Evolutionary conservation across 228 moss, liverwort and hornwort genomes (phyloP).

Genomic region (Sphagnum fallax): DNA sequence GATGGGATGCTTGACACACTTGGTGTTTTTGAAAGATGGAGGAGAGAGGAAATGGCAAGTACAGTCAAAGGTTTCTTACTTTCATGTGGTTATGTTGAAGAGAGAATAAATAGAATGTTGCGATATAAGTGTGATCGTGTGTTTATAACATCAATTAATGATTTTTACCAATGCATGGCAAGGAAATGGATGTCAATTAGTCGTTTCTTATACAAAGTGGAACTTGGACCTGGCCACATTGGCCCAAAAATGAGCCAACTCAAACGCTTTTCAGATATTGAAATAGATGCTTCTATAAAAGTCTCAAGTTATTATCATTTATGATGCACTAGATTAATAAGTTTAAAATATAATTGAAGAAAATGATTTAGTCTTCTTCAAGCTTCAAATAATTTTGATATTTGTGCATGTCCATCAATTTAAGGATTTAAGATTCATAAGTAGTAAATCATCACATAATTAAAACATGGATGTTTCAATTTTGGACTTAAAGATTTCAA

Average conservation of each 20-base stretch:
- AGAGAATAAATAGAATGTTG: background rate
- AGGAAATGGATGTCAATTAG: conserved; percentile 5
- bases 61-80: conserved; percentile 3
- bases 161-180: conserved; percentile 9
- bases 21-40: conserved; percentile 8
- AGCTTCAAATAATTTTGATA: no score
- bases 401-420: no score
- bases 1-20: conserved; percentile 3
- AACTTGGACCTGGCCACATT: conserved; percentile 6
- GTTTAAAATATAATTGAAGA: no score
- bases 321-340: no score
- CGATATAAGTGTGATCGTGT: conserved; percentile 7
- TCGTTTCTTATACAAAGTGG: conserved; percentile 5
- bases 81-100: conserved; percentile 2
- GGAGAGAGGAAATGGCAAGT: conserved; percentile 1
- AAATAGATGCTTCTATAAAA: background rate
- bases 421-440: no score
- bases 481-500: no score
- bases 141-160: conserved; percentile 4
- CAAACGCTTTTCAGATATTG: conserved; percentile 6
- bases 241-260: conserved; percentile 8
- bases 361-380: no score
- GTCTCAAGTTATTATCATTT: background rate
- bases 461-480: no score
- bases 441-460: no score